Evolutionary conservation across 495 filamentous ascomycete genomes (phyloP).

Genomic region (Lasiosphaeria hispida): DNA sequence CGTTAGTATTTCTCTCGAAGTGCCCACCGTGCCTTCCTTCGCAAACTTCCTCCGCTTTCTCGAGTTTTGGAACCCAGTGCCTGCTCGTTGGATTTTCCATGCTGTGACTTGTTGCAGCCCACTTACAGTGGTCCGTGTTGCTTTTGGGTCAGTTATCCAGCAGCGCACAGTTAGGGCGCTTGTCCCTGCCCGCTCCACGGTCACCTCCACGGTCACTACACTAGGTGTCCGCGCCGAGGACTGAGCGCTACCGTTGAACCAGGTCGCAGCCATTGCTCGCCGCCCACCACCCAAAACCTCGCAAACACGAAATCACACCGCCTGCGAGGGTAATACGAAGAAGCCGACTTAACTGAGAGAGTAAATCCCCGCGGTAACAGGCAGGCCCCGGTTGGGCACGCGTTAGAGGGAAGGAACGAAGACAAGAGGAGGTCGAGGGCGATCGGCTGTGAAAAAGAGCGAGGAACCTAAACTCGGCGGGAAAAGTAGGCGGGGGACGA

Average conservation of each 20-base stretch:
- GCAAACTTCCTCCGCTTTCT: neutral
- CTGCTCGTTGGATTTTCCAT: neutral
- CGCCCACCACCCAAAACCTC: neutral
- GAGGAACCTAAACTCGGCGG: conserved; percentile 9
- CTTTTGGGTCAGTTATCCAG: neutral
- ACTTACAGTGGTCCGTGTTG: neutral
- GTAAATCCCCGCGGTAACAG: neutral
- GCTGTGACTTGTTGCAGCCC: neutral
- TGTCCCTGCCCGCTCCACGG: neutral
- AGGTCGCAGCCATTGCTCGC: neutral
- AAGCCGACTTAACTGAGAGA: neutral
- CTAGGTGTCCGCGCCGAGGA: neutral
- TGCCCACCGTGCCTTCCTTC: too few relatives aligned
- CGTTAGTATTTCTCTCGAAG: too few relatives aligned
- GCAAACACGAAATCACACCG: neutral
- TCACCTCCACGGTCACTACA: neutral
- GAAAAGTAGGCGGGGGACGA: conserved; percentile 13
- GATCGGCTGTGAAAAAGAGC: neutral
- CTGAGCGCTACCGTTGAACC: neutral
- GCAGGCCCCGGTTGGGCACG: neutral
- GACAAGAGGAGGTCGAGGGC: neutral
- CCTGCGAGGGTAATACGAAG: neutral
- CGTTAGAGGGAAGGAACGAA: neutral
- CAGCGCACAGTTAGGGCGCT: neutral
- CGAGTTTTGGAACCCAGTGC: neutral